Evolutionary conservation across 208 protist genomes (phyloP), one percentile per base, ranked within the genome.

Genomic region (Spongospora subterranea): DNA sequence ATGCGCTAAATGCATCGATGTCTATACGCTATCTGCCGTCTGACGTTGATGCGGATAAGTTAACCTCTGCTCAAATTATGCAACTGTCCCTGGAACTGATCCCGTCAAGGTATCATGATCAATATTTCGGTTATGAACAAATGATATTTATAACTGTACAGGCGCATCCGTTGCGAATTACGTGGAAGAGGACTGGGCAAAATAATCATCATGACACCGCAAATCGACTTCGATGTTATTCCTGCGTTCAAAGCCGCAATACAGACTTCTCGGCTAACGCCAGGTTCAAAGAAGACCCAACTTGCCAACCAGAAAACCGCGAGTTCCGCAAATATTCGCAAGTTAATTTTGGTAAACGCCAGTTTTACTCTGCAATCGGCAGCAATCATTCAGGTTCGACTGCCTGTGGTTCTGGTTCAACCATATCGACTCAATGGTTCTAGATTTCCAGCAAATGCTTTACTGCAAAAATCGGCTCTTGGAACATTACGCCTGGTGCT

Each of bases 351-450:
- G n/a, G n/a, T 82, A 20, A 82, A 82, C 71, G 71, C 71, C 6
- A 82, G 71, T n/a, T 82, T 82, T 82, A 82, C 40, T 20, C 17
- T 40, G 71, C 71, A 82, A 82, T 35, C 71, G 35, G n/a, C 35
- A 39, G 35, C 17, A 20, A 82, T 35, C 13, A 35, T 43, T 82
- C 35, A 43, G 35, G 71, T 82, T 6, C 6, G 6, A 60, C 24
- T 60, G 13, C 50, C 13, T 6, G 24, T 60, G 24, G 6, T 60
- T 60, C 6, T 29, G 6, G 50, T 29, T 60, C 50, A 60, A 24
- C 50, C 50, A 6, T 60, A 24, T 29, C 24, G 6, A 60, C 50
- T 60, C 24, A 29, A 60, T 24, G n/a, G n/a, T n/a, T n/a, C n/a
- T n/a, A 60, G 50, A 24, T 60, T 24, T 60, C 50, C 13, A 60